Evolutionary conservation across 139 green algal genomes (phyloP).

Genomic region (Chlorella sp.): DNA sequence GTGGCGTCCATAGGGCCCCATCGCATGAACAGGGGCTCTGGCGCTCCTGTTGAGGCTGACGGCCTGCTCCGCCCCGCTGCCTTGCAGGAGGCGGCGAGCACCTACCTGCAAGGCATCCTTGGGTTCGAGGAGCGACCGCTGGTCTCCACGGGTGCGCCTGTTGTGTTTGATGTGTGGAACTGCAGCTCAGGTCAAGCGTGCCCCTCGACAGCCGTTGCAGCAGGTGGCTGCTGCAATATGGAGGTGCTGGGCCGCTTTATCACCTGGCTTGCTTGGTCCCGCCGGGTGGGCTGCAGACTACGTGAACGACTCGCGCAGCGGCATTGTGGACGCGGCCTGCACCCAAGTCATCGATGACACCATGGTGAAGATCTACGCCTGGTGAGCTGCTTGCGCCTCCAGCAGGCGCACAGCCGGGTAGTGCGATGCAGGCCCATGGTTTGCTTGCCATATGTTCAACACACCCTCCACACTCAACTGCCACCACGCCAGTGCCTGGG

Average conservation of each 20-base stretch:
- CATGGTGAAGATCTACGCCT: slow-evolving; percentile 88
- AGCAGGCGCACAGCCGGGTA: too few species aligned
- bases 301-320: slow-evolving; percentile 76
- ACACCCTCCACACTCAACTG: too few species aligned
- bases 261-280: too few species aligned
- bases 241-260: too few species aligned
- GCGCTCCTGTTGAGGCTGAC: too few species aligned
- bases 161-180: neutral
- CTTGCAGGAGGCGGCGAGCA: slow-evolving; percentile 65
- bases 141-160: slow-evolving; percentile 42
- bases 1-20: too few species aligned
- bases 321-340: slow-evolving; percentile 82
- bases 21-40: too few species aligned
- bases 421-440: too few species aligned
- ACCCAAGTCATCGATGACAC: slow-evolving; percentile 84
- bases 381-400: slow-evolving; percentile 34
- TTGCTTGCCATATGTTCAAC: too few species aligned
- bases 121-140: slow-evolving; percentile 78
- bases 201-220: too few species aligned
- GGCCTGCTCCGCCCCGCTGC: too few species aligned
- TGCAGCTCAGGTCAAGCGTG: neutral
- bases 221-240: neutral
- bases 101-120: slow-evolving; percentile 75
- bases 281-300: slow-evolving; percentile 87
- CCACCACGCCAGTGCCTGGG: neutral